phyloP scores from a whole-genome alignment of 371 early-diverging fungal species.

The Coemansia sp. region DNA sequence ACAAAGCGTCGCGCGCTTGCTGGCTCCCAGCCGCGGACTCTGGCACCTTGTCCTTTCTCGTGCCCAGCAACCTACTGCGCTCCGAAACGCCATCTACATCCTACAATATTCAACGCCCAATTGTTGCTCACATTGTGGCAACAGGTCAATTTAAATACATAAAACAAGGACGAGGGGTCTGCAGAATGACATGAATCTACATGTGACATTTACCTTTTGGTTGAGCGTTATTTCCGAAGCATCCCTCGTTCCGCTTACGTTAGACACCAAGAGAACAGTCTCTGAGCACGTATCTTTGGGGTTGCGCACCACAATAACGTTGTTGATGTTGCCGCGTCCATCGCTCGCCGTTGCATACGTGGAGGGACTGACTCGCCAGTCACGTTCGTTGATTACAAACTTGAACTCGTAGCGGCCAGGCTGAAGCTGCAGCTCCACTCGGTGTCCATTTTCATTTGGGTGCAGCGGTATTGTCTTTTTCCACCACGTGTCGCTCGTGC shows the following conservation, averaged over 20 bases:
- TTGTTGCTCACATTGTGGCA: neutral
- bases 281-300: neutral
- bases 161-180: neutral
- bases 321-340: conserved; percentile 38
- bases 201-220: neutral
- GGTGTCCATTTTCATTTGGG: conserved; percentile 6
- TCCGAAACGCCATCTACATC: conserved; percentile 9
- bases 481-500: conserved; percentile 31
- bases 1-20: neutral
- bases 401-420: conserved; percentile 47
- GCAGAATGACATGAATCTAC: neutral
- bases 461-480: conserved; percentile 23
- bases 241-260: neutral
- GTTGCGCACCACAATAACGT: conserved; percentile 19
- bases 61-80: conserved; percentile 17
- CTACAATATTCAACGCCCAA: neutral
- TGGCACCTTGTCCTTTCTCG: conserved; percentile 4
- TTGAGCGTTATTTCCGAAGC: neutral
- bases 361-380: conserved; percentile 31
- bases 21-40: neutral
- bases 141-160: conserved; percentile 3
- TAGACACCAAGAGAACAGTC: conserved; percentile 5
- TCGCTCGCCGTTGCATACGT: conserved; percentile 24
- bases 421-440: conserved; percentile 20
- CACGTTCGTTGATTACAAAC: conserved; percentile 30